phyloP scores from a whole-genome alignment of 768 basidiomycete genomes.

The Nidula microcarpa region DNA sequence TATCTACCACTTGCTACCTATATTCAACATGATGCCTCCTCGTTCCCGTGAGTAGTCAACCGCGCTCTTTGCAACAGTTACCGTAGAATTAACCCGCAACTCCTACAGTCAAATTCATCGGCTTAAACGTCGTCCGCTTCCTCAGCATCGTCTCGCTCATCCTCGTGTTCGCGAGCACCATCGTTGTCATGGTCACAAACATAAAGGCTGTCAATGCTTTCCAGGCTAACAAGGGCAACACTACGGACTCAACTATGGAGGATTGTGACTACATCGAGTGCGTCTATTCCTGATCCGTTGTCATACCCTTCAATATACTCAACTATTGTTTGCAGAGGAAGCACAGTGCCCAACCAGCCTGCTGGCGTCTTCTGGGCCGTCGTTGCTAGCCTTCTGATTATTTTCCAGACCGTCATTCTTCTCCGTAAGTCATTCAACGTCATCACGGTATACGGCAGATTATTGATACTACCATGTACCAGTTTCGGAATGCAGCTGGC shows the following conservation, averaged over 20 bases:
- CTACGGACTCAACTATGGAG: slow-evolving; percentile 27
- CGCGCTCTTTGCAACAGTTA: neutral
- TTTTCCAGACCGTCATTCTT: slow-evolving; percentile 76
- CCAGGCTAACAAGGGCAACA: slow-evolving; percentile 32
- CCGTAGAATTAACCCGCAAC: neutral
- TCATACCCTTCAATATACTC: neutral
- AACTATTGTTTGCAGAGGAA: slow-evolving; percentile 36
- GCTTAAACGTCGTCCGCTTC: slow-evolving; percentile 72
- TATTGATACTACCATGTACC: neutral
- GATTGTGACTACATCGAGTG: slow-evolving; percentile 84
- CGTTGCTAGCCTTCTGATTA: slow-evolving; percentile 79
- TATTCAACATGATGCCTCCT: slow-evolving; percentile 23
- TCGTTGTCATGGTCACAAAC: slow-evolving; percentile 72
- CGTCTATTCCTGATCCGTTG: slow-evolving; percentile 15
- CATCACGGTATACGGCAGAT: neutral
- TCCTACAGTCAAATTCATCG: slow-evolving; percentile 51
- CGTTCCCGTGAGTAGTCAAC: slow-evolving; percentile 22
- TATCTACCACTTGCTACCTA: neutral
- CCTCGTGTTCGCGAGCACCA: slow-evolving; percentile 76
- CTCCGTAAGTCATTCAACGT: slow-evolving; percentile 39
- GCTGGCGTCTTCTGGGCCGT: slow-evolving; percentile 93
- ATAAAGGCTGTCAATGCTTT: slow-evolving; percentile 73
- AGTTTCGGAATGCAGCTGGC: slow-evolving; percentile 81
- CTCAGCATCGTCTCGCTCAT: slow-evolving; percentile 77
- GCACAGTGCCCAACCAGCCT: slow-evolving; percentile 90